A percentile compares a stretch with the other conserved stretches of the same genome.
Conservation (phyloP, 139 green algal species). For the Chlorella ohadii region DNA sequence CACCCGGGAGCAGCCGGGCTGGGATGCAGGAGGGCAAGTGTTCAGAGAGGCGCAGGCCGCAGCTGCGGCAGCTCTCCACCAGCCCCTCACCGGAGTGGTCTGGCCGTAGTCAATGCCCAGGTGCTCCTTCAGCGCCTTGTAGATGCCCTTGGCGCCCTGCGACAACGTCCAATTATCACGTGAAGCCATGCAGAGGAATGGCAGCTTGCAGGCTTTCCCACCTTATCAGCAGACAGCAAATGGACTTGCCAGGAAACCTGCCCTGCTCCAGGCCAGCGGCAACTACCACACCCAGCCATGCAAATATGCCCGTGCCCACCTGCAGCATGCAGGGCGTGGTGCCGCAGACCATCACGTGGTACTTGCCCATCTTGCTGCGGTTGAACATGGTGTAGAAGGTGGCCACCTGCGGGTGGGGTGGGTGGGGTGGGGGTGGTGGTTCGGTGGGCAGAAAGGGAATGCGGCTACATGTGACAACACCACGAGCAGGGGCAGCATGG, state of each 20-base stretch:
- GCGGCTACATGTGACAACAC: too few species aligned
- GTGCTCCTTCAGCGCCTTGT: constrained; percentile 78
- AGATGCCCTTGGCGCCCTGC: constrained; percentile 79
- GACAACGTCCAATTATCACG: constrained; percentile 27
- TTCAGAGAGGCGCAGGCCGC: neutral
- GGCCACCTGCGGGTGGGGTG: constrained; percentile 68
- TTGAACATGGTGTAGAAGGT: constrained; percentile 99
- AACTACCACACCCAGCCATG: too few species aligned
- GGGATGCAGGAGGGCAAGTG: neutral
- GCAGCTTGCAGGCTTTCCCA: too few species aligned
- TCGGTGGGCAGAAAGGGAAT: too few species aligned
- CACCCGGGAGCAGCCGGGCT: too few species aligned
- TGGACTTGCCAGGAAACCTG: too few species aligned
- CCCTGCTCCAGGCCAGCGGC: too few species aligned
- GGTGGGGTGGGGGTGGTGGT: neutral
- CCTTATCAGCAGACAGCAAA: too few species aligned
- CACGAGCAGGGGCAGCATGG: too few species aligned
- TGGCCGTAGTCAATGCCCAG: constrained; percentile 78
- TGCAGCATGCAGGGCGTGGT: constrained; percentile 94
- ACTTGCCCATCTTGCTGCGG: constrained; percentile 94
- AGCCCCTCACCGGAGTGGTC: constrained; percentile 60
- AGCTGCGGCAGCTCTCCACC: neutral
- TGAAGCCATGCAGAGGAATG: too few species aligned
- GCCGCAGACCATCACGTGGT: constrained; percentile 97
- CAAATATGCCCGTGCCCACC: neutral